Conservation (phyloP, 106 monocot genomes). For the Amphibolis antarctica region DNA sequence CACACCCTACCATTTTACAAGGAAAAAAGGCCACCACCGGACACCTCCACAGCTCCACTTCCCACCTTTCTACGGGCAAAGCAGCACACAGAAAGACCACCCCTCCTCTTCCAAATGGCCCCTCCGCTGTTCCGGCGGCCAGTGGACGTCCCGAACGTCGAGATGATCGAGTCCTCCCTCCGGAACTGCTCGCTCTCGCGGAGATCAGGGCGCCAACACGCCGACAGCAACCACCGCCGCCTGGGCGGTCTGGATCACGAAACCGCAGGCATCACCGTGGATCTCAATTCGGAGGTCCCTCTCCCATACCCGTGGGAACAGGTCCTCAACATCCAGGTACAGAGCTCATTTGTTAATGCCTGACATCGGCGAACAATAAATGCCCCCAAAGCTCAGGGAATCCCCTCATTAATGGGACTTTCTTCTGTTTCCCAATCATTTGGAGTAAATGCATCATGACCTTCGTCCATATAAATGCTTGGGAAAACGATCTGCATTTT, state of each 20-base stretch:
- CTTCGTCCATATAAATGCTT: too few relatives aligned
- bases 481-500: too few relatives aligned
- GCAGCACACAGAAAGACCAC: not conserved
- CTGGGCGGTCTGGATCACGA: not conserved
- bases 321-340: conserved; percentile 9
- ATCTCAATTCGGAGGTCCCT: conserved; percentile 7
- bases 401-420: not conserved
- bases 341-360: not conserved
- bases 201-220: too few relatives aligned
- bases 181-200: conserved; percentile 1
- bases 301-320: conserved; percentile 4
- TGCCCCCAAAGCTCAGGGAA: not conserved
- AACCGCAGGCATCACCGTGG: conserved; percentile 1
- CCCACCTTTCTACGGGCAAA: not conserved
- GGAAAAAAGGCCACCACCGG: too few relatives aligned
- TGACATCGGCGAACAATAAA: too few relatives aligned
- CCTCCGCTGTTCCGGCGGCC: conserved; percentile 5
- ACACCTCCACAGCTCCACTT: too few relatives aligned
- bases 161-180: conserved; percentile 7
- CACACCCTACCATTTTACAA: not conserved
- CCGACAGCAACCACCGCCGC: not conserved
- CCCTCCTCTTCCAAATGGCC: not conserved
- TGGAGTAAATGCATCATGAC: conserved; percentile 7
- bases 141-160: not conserved
- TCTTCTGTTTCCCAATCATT: not conserved